Conservation (phyloP, 2,329 filamentous ascomycete genomes). For the Cladosporium sp. region DNA sequence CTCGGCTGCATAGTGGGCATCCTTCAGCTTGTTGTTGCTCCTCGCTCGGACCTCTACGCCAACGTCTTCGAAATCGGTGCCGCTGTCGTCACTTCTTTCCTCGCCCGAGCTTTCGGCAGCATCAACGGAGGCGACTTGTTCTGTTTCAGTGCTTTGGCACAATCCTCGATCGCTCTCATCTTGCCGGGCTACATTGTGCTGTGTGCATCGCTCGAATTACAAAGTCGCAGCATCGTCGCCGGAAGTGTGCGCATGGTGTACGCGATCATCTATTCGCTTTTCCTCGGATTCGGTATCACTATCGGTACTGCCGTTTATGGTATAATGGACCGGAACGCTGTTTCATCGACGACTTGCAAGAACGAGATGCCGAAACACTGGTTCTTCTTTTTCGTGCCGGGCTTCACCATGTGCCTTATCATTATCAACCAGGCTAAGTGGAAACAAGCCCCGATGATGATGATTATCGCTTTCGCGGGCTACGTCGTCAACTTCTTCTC, state of each 20-base stretch:
- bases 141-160: slow-evolving; percentile 53
- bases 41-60: slow-evolving; percentile 68
- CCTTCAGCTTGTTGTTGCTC: slow-evolving; percentile 72
- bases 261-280: slow-evolving; percentile 54
- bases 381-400: slow-evolving; percentile 71
- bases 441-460: slow-evolving; percentile 75
- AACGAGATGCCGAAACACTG: slow-evolving; percentile 53
- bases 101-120: slow-evolving; percentile 51
- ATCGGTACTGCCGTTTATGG: slow-evolving; percentile 53
- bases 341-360: slow-evolving; percentile 44
- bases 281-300: slow-evolving; percentile 54
- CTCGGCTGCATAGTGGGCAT: slow-evolving; percentile 73
- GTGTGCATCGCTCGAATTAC: slow-evolving; percentile 51
- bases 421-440: slow-evolving; percentile 81
- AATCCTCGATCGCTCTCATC: slow-evolving; percentile 52
- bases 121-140: slow-evolving; percentile 46
- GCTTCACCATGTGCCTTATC: slow-evolving; percentile 72
- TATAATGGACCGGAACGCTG: slow-evolving; percentile 49
- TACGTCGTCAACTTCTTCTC: slow-evolving; percentile 76
- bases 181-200: slow-evolving; percentile 53
- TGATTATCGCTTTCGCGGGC: slow-evolving; percentile 69
- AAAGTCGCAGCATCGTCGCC: slow-evolving; percentile 50
- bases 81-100: slow-evolving; percentile 51
- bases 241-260: slow-evolving; percentile 56
- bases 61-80: slow-evolving; percentile 54